Evolutionary conservation across 441 rosid species (phyloP).

Genomic region (Erodium texanum): DNA sequence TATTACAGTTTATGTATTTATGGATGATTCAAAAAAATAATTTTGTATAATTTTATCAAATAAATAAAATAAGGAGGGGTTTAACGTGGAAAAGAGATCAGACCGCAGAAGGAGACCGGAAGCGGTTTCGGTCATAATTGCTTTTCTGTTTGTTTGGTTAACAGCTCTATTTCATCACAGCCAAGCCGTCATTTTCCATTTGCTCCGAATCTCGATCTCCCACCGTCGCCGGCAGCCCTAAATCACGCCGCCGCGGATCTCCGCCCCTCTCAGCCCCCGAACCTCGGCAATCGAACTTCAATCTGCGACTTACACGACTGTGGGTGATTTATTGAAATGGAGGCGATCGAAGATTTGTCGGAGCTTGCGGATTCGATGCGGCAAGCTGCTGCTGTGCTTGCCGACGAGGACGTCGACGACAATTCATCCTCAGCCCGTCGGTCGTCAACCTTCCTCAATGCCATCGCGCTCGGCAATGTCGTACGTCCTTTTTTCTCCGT

Average conservation of each 20-base stretch:
- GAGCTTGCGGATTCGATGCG: conserved; percentile 77
- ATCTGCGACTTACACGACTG: background rate
- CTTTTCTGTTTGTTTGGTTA: background rate
- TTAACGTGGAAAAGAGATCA: background rate
- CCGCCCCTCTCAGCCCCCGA: background rate
- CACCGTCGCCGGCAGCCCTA: conserved; percentile 6
- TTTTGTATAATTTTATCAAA: no score
- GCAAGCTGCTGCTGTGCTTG: conserved; percentile 70
- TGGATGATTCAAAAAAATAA: no score
- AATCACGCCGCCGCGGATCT: conserved; percentile 3
- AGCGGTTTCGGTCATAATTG: background rate
- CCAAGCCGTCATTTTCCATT: background rate
- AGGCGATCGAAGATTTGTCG: conserved; percentile 80
- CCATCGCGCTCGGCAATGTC: conserved; percentile 74
- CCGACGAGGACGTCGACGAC: conserved; percentile 81
- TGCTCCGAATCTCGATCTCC: background rate
- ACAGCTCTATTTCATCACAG: background rate
- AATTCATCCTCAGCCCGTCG: conserved; percentile 44
- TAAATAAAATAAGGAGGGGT: background rate
- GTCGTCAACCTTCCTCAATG: conserved; percentile 64
- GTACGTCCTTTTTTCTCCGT: conserved; percentile 34
- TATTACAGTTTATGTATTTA: no score
- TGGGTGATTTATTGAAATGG: conserved; percentile 33
- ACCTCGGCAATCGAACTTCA: background rate
- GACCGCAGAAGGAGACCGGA: background rate